Evolutionary conservation across 805 yeast species (phyloP), one percentile per base, ranked within the genome.

Genomic region (Candida tammaniensis): DNA sequence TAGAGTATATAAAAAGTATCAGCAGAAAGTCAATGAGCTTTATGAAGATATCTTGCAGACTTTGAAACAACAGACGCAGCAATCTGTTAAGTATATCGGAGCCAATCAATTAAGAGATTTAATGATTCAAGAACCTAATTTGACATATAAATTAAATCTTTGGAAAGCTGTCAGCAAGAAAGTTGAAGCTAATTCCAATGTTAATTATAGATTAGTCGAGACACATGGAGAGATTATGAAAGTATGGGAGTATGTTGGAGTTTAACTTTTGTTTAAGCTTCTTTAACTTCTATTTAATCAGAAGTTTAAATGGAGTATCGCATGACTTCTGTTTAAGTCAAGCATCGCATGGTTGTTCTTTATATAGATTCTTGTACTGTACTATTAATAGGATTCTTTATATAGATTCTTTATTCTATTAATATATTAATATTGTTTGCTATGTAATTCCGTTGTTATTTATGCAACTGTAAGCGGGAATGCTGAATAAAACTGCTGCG

Each of bases 191-290:
- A 82, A 85, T 53, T 64, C 83, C 15, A 82, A 81, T 48, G 76
- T 88, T 9, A 72, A 79, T 38, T 65, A 72, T 12, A 69, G 76
- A 24, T 70, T 81, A 36, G 59, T 76, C 36, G 97, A 88, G 53
- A 70, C 80, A 18, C 84, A 82, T 49, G 96, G 97, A 12, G 96
- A 88, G 46, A 84, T 88, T 40, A 77, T 84, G 72, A 78, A 79
- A 51, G 86, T 86, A 22, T 85, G 95, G 86, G 87, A 86, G 52
- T 88, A 96, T 96, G 70, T 80, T 23, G 77, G 58, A 12, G 7
- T 9, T 15, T 15, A 26, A 17, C 5, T n/a, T n/a, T n/a, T n/a
- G n/a, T n/a, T n/a, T n/a, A n/a, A n/a, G n/a, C n/a, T n/a, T n/a
- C n/a, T n/a, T n/a, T n/a, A n/a, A n/a, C n/a, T n/a, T n/a, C n/a